Evolutionary conservation across 225 moss, liverwort and hornwort genomes (phyloP), one percentile per base, ranked within the genome.

Genomic region (Sphagnum tenellum): DNA sequence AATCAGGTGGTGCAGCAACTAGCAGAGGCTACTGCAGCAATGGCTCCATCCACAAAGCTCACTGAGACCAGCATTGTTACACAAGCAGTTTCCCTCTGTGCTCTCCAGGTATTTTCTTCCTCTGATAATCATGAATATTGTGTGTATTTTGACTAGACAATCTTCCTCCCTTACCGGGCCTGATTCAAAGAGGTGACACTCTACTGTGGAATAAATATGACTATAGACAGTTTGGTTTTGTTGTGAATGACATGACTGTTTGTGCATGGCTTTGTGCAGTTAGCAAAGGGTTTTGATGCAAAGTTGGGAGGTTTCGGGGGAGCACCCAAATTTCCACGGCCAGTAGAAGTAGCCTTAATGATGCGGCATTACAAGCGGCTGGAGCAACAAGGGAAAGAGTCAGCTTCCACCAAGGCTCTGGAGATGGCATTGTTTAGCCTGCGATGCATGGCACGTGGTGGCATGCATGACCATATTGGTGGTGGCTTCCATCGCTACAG

Each of bases 401-500:
- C 85, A 4, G 80, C 85, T 72, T 90, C 90, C 57, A 87, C 69
- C 50, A 87, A 89, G 62, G 80, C 81, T 9, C 77, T 98, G 57
- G 93, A 98, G 60, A 98, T 98, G 98, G 82, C 98, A 65, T 70
- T 87, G 9, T 93, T 83, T 78, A 86, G 87, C 60, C 69, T 98
- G 46, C 90, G 89, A 46, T 82, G 76, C 60, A 98, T 98, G 92
- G 90, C 86, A 48, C 78, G 77, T 10, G 98, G 98, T 63, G 98
- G 98, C 67, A 81, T 98, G 73, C 98, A 98, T 72, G 98, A 98
- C 71, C 98, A 98, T 56, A 29, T 98, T 49, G 98, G 98, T 13
- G 98, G 93, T 64, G 98, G 98, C 61, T 93, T 98, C 58, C 98
- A 98, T 82, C 98, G 98, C 45, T 98, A 98, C 64, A 98, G 98